Percentiles rank a stretch among this genome's conserved stretches.
Evolutionary conservation across 1,284 basidiomycete genomes (phyloP).

Genomic region (Sporisorium sorghi): DNA sequence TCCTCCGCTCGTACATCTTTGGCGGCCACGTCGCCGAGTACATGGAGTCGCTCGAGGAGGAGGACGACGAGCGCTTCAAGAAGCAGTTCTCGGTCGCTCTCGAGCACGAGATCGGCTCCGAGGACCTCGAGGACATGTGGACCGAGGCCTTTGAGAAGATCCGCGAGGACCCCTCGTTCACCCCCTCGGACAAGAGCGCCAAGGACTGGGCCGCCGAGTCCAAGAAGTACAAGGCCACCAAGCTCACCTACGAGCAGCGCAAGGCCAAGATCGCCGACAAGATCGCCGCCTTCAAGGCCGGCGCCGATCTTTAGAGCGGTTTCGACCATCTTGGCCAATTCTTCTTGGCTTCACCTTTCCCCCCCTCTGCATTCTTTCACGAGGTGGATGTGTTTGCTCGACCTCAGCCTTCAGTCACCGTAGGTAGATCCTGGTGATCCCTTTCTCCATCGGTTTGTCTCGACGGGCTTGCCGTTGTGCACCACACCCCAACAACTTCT

Average conservation of each 20-base stretch:
- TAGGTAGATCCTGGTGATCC: constrained; percentile 10
- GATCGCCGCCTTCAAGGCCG: constrained; percentile 64
- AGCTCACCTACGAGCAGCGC: constrained; percentile 80
- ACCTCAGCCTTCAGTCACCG: background rate
- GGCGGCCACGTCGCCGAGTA: constrained; percentile 99
- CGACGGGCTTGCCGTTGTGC: background rate
- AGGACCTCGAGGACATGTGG: constrained; percentile 98
- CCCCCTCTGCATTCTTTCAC: constrained; percentile 5
- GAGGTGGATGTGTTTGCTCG: background rate
- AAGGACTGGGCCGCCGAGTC: constrained; percentile 91
- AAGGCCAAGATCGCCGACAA: constrained; percentile 66
- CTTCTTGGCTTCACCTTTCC: constrained; percentile 25
- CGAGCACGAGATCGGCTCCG: constrained; percentile 92
- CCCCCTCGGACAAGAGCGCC: constrained; percentile 84
- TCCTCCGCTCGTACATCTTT: constrained; percentile 96
- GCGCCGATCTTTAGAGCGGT: constrained; percentile 42
- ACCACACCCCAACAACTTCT: no score
- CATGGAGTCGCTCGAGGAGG: constrained; percentile 99
- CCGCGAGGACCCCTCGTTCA: constrained; percentile 92
- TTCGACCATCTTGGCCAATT: background rate
- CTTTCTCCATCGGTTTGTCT: background rate
- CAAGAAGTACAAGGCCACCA: constrained; percentile 79
- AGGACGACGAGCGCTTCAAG: constrained; percentile 99
- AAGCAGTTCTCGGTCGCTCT: constrained; percentile 97
- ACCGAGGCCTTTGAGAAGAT: constrained; percentile 83